Evolutionary conservation across 2,329 filamentous ascomycete species (phyloP).

Genomic region (Cyphellophora attinorum): DNA sequence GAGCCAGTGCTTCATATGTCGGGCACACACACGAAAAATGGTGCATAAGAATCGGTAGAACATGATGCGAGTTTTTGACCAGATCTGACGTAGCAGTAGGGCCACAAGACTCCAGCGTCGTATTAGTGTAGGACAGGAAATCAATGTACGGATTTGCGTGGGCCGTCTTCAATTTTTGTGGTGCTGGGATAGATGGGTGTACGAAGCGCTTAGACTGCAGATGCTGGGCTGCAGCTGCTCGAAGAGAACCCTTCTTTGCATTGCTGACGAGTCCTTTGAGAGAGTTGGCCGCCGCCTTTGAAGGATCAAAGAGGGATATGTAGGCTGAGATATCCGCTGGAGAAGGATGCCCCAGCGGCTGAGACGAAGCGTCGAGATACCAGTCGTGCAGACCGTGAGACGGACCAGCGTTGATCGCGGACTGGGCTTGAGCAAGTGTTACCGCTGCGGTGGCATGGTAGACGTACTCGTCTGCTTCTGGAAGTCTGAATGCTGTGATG

Average conservation of each 20-base stretch:
- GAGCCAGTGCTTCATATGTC: constrained; percentile 53
- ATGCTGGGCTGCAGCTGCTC: constrained; percentile 46
- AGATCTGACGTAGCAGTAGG: constrained; percentile 42
- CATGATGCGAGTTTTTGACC: constrained; percentile 52
- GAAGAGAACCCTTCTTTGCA: constrained; percentile 55
- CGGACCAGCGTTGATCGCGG: constrained; percentile 37
- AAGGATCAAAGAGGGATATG: constrained; percentile 54
- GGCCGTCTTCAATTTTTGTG: constrained; percentile 32
- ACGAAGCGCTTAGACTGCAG: constrained; percentile 47
- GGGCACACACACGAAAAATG: constrained; percentile 68
- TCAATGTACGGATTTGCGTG: constrained; percentile 57
- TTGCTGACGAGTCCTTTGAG: constrained; percentile 56
- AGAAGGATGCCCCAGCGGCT: constrained; percentile 34
- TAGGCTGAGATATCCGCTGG: constrained; percentile 56
- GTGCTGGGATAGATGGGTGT: constrained; percentile 9
- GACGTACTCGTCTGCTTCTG: constrained; percentile 34
- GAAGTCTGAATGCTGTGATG: constrained; percentile 37
- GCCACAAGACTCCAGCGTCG: constrained; percentile 56
- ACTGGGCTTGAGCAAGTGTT: constrained; percentile 40
- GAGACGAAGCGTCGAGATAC: constrained; percentile 26
- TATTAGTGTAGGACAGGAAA: constrained; percentile 57
- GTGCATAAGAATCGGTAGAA: constrained; percentile 66
- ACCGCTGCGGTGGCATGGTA: constrained; percentile 44
- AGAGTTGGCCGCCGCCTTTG: constrained; percentile 50
- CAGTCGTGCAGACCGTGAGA: constrained; percentile 40